Conservation (phyloP, 768 basidiomycete genomes). For the Pisolithus tinctorius region DNA sequence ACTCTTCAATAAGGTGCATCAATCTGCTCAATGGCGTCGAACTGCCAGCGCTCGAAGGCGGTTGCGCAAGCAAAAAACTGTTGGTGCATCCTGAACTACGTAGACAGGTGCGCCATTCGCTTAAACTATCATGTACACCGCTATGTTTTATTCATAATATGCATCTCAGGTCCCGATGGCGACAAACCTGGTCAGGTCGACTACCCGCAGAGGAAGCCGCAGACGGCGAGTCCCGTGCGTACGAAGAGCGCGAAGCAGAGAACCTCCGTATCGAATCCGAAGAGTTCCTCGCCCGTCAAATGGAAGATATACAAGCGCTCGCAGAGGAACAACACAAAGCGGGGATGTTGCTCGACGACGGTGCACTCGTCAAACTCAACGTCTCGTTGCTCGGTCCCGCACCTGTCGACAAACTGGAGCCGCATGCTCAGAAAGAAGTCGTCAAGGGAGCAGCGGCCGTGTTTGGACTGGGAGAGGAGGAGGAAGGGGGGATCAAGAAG, state of each 20-base stretch:
- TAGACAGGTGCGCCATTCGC: constrained; percentile 58
- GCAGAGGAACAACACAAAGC: constrained; percentile 88
- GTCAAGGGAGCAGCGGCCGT: constrained; percentile 58
- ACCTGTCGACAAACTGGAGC: constrained; percentile 40
- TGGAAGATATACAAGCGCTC: constrained; percentile 92
- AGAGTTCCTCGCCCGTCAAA: constrained; percentile 86
- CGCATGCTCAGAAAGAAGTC: constrained; percentile 36
- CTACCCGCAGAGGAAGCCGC: constrained; percentile 75
- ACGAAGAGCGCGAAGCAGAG: constrained; percentile 82
- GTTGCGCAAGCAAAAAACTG: constrained; percentile 59
- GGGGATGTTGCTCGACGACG: constrained; percentile 86
- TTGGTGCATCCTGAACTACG: constrained; percentile 79
- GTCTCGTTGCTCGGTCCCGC: constrained; percentile 61
- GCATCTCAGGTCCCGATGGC: constrained; percentile 69
- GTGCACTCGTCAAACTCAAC: constrained; percentile 84
- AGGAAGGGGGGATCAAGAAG: constrained; percentile 78
- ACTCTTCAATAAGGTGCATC: constrained; percentile 77
- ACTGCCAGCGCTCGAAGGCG: constrained; percentile 55
- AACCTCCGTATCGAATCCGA: constrained; percentile 87
- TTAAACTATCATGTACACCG: neutral
- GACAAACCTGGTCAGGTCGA: constrained; percentile 61
- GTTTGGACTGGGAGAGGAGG: constrained; percentile 81
- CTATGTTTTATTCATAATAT: neutral
- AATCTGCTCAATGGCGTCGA: constrained; percentile 56
- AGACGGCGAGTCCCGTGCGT: constrained; percentile 74